Evolutionary conservation across 495 filamentous ascomycete species (phyloP), one percentile per base, ranked within the genome.

Genomic region (Chlorociboria aeruginascens): DNA sequence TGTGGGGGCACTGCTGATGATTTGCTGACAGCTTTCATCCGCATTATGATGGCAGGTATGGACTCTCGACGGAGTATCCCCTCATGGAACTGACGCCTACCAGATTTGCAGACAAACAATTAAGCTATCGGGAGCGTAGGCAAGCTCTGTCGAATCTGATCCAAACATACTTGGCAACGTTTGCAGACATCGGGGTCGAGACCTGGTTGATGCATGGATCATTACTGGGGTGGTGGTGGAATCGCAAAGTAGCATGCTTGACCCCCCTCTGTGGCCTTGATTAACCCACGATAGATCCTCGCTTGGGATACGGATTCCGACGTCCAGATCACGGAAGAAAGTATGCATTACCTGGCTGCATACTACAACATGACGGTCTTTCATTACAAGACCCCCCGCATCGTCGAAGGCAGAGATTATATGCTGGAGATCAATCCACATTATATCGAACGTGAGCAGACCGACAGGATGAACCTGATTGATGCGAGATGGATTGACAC

Each of bases 201-300:
- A 89, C 86, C 13, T 94, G 87, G 87, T 75, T 94, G 52, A 85
- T 86, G 46, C 87, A 94, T 63, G 87, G 87, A 25, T 88, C 86
- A 28, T 67, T 94, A 41, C 66, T 94, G 40, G 87, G 87, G 6
- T 94, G 87, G 87, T 92, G 85, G 85, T 94, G 87, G 87, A 89
- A 87, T 60, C 82, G 79, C 20, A 76, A 78, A 63, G 74, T 86
- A 55, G 71, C 88, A 51, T 12, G 2, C 29, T 12, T 9, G 17
- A n/a, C 84, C 3, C 11, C 6, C 33, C 11, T 36, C 33, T 14
- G 1, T 6, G 7, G 33, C 33, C 11, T 36, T 36, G 6, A 36
- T 36, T 36, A 36, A 14, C 3, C 34, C 13, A 12, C 29, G 9
- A 9, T 14, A 56, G 66, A 74, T 86, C 57, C 75, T 90, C 51